phyloP scores from a whole-genome alignment of 257 asterid genomes.

The Ehretia macrophylla region DNA sequence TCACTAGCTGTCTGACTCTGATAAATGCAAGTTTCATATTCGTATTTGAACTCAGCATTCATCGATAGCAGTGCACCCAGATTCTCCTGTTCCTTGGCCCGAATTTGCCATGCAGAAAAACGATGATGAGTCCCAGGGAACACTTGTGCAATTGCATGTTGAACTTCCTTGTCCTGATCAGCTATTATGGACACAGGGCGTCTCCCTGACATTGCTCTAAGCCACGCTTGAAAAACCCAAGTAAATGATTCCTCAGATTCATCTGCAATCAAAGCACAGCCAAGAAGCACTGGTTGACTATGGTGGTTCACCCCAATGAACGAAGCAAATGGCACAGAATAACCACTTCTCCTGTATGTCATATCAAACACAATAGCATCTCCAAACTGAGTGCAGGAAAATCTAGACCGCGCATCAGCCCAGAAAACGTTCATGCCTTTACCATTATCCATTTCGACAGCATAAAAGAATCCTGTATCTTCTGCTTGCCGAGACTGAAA shows the following conservation, averaged over 20 bases:
- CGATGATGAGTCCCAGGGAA: slow-evolving; percentile 82
- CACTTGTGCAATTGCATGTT: slow-evolving; percentile 57
- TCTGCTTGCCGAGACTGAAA: slow-evolving; percentile 82
- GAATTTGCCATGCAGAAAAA: slow-evolving; percentile 76
- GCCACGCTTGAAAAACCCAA: slow-evolving; percentile 86
- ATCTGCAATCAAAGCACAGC: slow-evolving; percentile 86
- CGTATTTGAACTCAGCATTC: slow-evolving; percentile 73
- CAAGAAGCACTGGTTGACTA: slow-evolving; percentile 84
- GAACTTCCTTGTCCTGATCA: slow-evolving; percentile 68
- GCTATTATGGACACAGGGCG: slow-evolving; percentile 82
- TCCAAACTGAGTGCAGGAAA: slow-evolving; percentile 81
- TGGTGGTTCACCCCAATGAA: slow-evolving; percentile 94
- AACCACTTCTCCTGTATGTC: slow-evolving; percentile 54
- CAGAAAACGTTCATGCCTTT: slow-evolving; percentile 69
- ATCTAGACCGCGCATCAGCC: slow-evolving; percentile 87
- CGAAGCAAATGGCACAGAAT: slow-evolving; percentile 69
- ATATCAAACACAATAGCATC: slow-evolving; percentile 82
- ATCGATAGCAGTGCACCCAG: slow-evolving; percentile 57
- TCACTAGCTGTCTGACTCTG: slow-evolving; percentile 71
- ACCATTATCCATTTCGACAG: slow-evolving; percentile 74
- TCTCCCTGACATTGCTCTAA: slow-evolving; percentile 68
- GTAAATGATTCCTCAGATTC: slow-evolving; percentile 88
- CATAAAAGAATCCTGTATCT: slow-evolving; percentile 85
- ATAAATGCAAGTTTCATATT: slow-evolving; percentile 68
- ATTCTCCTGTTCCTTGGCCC: slow-evolving; percentile 62